These are phyloP conservation scores for Pyrenochaeta sp. DNA, from an alignment of 2,329 filamentous ascomycete genomes.

Conservation along the genomic window DNA sequence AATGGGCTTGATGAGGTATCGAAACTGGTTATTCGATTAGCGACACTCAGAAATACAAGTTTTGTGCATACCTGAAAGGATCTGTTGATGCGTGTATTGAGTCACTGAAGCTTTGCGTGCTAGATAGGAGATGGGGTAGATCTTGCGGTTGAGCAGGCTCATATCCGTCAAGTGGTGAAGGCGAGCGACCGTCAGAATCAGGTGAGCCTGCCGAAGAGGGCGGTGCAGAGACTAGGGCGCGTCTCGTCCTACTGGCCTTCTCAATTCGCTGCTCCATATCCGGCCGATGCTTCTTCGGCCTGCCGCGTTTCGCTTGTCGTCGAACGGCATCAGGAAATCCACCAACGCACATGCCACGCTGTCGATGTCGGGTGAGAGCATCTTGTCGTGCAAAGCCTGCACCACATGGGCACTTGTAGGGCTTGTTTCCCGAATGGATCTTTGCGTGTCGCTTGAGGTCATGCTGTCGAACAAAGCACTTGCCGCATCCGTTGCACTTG, in stretches of 20 bases:
- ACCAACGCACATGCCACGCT: constrained; percentile 95
- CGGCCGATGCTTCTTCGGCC: constrained; percentile 69
- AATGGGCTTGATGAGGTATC: constrained; percentile 42
- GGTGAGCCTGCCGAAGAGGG: constrained; percentile 48
- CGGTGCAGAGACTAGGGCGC: constrained; percentile 43
- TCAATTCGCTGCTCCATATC: constrained; percentile 66
- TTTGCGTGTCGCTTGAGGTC: constrained; percentile 97
- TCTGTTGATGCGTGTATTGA: constrained; percentile 38
- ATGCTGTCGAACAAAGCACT: constrained; percentile 96
- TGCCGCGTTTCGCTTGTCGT: constrained; percentile 72
- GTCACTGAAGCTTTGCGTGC: constrained; percentile 39
- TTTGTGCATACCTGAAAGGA: constrained; percentile 42
- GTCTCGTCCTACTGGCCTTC: constrained; percentile 64
- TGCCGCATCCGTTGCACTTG: constrained; percentile 89
- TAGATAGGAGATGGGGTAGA: constrained; percentile 28
- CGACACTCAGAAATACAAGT: background rate
- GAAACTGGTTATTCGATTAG: constrained; percentile 40
- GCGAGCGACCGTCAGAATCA: constrained; percentile 40
- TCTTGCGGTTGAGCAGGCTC: constrained; percentile 33
- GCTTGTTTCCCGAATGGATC: constrained; percentile 95
- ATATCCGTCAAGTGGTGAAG: constrained; percentile 36
- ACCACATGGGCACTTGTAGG: constrained; percentile 92
- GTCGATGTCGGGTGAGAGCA: constrained; percentile 90
- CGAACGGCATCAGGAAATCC: constrained; percentile 84
- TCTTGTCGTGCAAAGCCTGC: constrained; percentile 96